These are phyloP conservation scores for Neonectria hederae DNA, from an alignment of 2,329 filamentous ascomycete genomes.

Conservation along the genomic window DNA sequence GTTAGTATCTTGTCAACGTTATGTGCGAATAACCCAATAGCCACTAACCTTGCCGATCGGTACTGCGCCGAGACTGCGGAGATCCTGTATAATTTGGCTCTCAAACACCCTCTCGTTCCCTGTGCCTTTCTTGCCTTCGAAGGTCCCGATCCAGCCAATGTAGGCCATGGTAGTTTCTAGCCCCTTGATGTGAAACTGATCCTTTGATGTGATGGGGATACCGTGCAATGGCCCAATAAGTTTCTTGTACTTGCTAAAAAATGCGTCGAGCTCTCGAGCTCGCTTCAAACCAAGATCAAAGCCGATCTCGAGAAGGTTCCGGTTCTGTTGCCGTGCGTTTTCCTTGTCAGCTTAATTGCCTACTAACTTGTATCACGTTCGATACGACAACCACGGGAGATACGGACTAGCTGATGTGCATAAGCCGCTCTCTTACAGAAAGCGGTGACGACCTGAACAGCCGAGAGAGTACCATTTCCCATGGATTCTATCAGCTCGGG, in stretches of 20 bases:
- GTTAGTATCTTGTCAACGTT: not conserved
- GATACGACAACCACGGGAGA: not conserved
- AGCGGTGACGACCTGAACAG: not conserved
- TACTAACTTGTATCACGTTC: no score
- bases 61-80: not conserved
- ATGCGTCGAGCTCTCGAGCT: not conserved
- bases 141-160: slow-evolving; percentile 53
- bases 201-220: slow-evolving; percentile 52
- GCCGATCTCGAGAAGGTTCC: not conserved
- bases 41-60: not conserved
- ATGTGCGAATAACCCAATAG: not conserved
- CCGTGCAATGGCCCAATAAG: slow-evolving; percentile 25
- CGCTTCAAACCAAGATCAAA: not conserved
- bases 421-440: not conserved
- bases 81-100: slow-evolving; percentile 5
- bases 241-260: not conserved
- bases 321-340: not conserved
- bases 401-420: not conserved
- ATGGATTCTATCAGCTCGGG: not conserved
- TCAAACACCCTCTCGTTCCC: slow-evolving; percentile 51
- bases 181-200: slow-evolving; percentile 69
- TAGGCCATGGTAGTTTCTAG: slow-evolving; percentile 69
- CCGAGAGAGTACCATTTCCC: not conserved
- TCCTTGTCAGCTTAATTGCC: no score
- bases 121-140: slow-evolving; percentile 47